Base-by-base conservation (phyloP, 108 stramenopile species). In the Skeletonema marinoi region DNA sequence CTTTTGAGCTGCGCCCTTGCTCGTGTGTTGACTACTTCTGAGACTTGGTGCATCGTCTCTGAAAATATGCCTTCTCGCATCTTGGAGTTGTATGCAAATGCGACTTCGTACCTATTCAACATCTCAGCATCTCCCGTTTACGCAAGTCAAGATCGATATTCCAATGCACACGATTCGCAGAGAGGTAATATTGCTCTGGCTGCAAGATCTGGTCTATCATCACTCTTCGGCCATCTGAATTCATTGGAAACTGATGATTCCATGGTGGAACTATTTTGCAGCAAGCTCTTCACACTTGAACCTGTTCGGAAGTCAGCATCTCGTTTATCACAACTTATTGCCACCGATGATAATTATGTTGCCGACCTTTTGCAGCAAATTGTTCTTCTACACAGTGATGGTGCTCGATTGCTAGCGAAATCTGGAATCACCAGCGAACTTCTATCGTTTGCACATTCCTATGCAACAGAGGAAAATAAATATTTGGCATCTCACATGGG, bases 311-410 rank as follows among this genome's bases (percentile, higher is more conserved):
- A 16, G n/a, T 50, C 77, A 42, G 32, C 58, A 31, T n/a, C 77
- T 21, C 67, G 38, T 16, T 73, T 87, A 14, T 63, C 78, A 13
- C 62, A 66, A 4, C 54, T 86, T 14, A 77, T 89, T 32, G 56
- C 75, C 19, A 38, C 58, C 16, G 70, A 81, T 32, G 90, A 91
- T 73, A 71, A 64, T 29, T 83, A 84, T 63, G 69, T 84, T 56
- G 71, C 85, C 33, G 68, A 63, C 33, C 50, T 91, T 63, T 79
- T 91, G 13, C 82, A 86, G 68, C 65, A 80, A 38, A 82, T 88
- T 33, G 84, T 86, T 42, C 32, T 81, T 29, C 74, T 70, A 48
- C 71, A 54, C 54, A 33, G 9, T 59, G 73, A 67, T 36, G 90
- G 90, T 51, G 65, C 84, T 30, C 74, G 81, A 51, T 65, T 81